Evolutionary conservation across 2,329 filamentous ascomycete genomes (phyloP), one percentile per base, ranked within the genome.

Genomic region (Calycina marina): DNA sequence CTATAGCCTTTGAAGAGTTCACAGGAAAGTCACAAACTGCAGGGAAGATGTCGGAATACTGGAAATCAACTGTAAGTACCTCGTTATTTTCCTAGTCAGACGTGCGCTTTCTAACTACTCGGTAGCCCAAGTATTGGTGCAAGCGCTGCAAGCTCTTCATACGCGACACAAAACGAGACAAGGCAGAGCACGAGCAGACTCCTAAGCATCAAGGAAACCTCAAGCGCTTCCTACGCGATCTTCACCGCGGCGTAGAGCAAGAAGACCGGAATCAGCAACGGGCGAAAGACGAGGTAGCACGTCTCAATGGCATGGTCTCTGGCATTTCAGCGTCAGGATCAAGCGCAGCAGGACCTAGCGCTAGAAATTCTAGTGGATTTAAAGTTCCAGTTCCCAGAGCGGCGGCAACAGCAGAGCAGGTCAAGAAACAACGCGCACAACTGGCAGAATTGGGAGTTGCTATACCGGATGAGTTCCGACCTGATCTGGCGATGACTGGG

Each of bases 11-110:
- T n/a, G n/a, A n/a, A n/a, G n/a, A n/a, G n/a, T n/a, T n/a, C n/a
- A n/a, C n/a, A n/a, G n/a, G n/a, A n/a, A n/a, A n/a, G n/a, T n/a
- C n/a, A n/a, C n/a, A n/a, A n/a, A n/a, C n/a, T n/a, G n/a, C n/a
- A n/a, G n/a, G n/a, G n/a, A 52, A 42, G 30, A 96, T 98, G 90
- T 77, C 90, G 0, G 90, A 96, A 65, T 92, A 93, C 60, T 96
- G 90, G 90, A 96, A 96, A 56, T 94, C 88, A 13, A 93, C 86
- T 18, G 70, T 72, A 53, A 56, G 61, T 51, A 12, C 14, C 6
- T 20, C 14, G 14, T 6, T 17, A 20, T 11, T 10, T 15, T 4
- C 14, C 26, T 17, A 13, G 8, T 22, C 15, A 25, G 12, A 27
- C n/a, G 17, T 18, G 14, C 34, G 18, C 42, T 49, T 41, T 46